Evolutionary conservation across 1,284 basidiomycete species (phyloP).

Genomic region (Marasmius tenuissimus): DNA sequence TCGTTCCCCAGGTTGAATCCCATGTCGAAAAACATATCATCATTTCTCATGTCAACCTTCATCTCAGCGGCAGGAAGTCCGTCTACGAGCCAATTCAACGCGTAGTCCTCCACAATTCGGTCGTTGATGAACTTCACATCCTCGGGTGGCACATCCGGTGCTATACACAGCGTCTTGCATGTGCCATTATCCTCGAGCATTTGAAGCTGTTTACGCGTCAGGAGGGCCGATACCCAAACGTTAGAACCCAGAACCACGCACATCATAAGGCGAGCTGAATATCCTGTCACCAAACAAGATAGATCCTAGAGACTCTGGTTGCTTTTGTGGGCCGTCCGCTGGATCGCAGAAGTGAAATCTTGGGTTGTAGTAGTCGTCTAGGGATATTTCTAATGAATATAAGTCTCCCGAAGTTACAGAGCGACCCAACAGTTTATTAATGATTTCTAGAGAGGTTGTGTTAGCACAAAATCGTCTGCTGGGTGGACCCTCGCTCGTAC

Average conservation of each 20-base stretch:
- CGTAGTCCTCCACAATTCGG: conserved; percentile 90
- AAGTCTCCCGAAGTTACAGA: background rate
- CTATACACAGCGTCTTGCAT: conserved; percentile 78
- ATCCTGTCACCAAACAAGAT: conserved; percentile 97
- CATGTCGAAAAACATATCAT: conserved; percentile 88
- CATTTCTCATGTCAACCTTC: conserved; percentile 77
- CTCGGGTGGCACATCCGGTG: conserved; percentile 55
- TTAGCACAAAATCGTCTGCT: conserved; percentile 5
- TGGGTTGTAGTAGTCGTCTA: conserved; percentile 88
- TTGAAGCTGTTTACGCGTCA: conserved; percentile 51
- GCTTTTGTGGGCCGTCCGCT: conserved; percentile 70
- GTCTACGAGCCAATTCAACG: conserved; percentile 93
- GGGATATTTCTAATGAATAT: background rate
- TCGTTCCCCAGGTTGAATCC: conserved; percentile 81
- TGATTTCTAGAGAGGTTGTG: conserved; percentile 58
- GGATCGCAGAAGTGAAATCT: conserved; percentile 89
- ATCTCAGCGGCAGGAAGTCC: conserved; percentile 93
- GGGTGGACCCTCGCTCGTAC: conserved; percentile 36
- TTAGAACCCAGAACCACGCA: conserved; percentile 36
- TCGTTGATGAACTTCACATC: conserved; percentile 91
- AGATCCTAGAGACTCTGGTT: conserved; percentile 89
- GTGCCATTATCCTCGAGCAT: conserved; percentile 75
- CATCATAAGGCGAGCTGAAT: conserved; percentile 87
- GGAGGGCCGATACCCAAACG: background rate
- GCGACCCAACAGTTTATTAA: conserved; percentile 69